Evolutionary conservation across 176 grass and related monocot genomes (phyloP), one percentile per base, ranked within the genome.

Genomic region (Metroxylon sagu): DNA sequence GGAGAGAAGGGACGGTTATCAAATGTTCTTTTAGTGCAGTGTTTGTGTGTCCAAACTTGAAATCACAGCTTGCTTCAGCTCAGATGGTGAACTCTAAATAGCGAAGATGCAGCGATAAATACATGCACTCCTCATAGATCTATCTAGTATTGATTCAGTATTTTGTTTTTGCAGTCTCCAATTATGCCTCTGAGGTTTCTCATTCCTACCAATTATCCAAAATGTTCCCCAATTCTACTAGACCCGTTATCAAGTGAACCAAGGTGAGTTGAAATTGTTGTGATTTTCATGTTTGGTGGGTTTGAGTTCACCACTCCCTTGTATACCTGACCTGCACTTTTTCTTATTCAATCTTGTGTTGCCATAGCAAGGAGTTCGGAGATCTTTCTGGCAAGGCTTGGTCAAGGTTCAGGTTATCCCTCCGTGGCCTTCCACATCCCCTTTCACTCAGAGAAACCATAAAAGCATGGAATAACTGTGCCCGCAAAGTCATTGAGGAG

Each of bases 191-290:
- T 98, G 78, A 92, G 84, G 76, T 63, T 98, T 76, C 73, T 92
- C 80, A 88, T 98, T 80, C 87, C 93, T 73, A 65, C 76, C 43
- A 82, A 83, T 66, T 98, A 98, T 72, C 93, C 93, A 21, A 85
- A 83, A 80, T 90, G 83, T 65, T 95, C 90, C 35, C 93, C 93
- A 10, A 73, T 98, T 50, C 79, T 98, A 53, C 72, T 98, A 30
- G 93, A 92, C 56, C 88, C 85, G 58, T 69, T 89, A 70, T 79
- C 73, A 4, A 84, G 85, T 76, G 87, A 98, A 53, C 87, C 83
- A 78, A 88, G 87, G 93, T 98, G 8, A 18, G 54, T 12, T 43
- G 8, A 43, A 14, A 12, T 43, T 43, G 1, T 43, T 43, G 35
- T 43, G 35, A 43, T 43, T 43, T 43, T 43, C 35, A 43, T 43